phyloP scores from a whole-genome alignment of 169 alveolate species.

The Plasmodium billcollinsi region DNA sequence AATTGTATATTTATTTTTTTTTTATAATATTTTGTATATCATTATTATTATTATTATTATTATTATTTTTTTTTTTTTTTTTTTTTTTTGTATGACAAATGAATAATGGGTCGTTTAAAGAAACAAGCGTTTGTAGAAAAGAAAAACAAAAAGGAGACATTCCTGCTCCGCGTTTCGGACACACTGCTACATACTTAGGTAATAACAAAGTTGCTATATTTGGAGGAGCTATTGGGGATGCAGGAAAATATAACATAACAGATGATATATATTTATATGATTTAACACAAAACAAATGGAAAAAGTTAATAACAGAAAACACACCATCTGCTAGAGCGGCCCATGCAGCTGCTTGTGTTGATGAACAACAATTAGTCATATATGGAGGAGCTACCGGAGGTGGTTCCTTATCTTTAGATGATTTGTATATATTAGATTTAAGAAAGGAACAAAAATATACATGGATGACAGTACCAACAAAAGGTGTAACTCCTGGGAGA shows the following conservation, averaged over 20 bases:
- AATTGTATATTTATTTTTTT: constrained; percentile 10
- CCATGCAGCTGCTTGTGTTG: constrained; percentile 99
- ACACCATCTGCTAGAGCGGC: constrained; percentile 99
- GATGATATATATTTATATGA: constrained; percentile 96
- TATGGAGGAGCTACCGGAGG: constrained; percentile 99
- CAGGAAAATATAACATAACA: constrained; percentile 97
- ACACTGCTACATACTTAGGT: constrained; percentile 95
- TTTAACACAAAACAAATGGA: constrained; percentile 91
- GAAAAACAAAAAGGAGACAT: constrained; percentile 92
- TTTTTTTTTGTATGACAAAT: constrained; percentile 41
- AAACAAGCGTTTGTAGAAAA: constrained; percentile 77
- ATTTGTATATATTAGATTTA: constrained; percentile 95
- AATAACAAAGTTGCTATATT: constrained; percentile 92
- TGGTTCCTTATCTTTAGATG: constrained; percentile 98
- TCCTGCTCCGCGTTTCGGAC: constrained; percentile 98
- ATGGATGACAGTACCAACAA: constrained; percentile 98
- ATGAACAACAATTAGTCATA: constrained; percentile 94
- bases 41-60: too few relatives aligned
- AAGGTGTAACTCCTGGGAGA: constrained; percentile 98
- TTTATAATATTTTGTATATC: not conserved
- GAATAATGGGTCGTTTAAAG: constrained; percentile 77
- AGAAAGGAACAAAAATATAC: constrained; percentile 94
- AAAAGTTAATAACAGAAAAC: constrained; percentile 90
- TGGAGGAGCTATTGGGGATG: constrained; percentile 98
- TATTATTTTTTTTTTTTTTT: not conserved